Conservation (phyloP, 805 yeast genomes). For the Maudiozyma barnettii region DNA sequence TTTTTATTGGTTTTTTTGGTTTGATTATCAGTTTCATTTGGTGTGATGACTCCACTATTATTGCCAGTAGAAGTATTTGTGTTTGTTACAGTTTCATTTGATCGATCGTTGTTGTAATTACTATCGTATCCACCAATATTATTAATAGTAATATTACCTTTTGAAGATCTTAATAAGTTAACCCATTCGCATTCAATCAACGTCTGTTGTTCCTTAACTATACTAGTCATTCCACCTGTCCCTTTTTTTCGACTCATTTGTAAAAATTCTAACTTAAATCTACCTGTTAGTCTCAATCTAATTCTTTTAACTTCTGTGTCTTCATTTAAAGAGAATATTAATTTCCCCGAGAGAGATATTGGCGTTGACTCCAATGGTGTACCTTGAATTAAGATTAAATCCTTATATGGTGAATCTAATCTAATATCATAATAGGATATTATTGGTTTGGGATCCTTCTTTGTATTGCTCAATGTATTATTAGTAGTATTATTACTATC, state of each 20-base stretch:
- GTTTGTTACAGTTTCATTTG: neutral
- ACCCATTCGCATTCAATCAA: constrained; percentile 73
- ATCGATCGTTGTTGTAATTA: neutral
- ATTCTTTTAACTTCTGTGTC: constrained; percentile 55
- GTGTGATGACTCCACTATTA: neutral
- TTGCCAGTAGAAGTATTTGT: neutral
- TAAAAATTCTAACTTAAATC: constrained; percentile 50
- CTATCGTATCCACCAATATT: constrained; percentile 8
- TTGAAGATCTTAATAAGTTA: constrained; percentile 32
- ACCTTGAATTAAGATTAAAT: constrained; percentile 71
- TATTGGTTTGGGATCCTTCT: constrained; percentile 3
- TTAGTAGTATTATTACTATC: too few relatives aligned
- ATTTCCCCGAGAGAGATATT: constrained; percentile 60
- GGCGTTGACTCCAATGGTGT: constrained; percentile 67
- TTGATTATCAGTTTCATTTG: neutral
- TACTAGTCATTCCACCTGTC: constrained; percentile 27
- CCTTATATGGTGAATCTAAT: constrained; percentile 35
- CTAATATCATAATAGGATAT: constrained; percentile 26
- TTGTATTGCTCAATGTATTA: neutral
- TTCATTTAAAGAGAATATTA: constrained; percentile 62
- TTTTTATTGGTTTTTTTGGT: neutral
- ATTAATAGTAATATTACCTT: constrained; percentile 19
- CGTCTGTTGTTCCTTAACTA: constrained; percentile 42
- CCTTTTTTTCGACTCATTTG: constrained; percentile 31
- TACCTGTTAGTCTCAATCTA: constrained; percentile 52